phyloP scores from a whole-genome alignment of 83 land plant genomes.

The Picea abies region DNA sequence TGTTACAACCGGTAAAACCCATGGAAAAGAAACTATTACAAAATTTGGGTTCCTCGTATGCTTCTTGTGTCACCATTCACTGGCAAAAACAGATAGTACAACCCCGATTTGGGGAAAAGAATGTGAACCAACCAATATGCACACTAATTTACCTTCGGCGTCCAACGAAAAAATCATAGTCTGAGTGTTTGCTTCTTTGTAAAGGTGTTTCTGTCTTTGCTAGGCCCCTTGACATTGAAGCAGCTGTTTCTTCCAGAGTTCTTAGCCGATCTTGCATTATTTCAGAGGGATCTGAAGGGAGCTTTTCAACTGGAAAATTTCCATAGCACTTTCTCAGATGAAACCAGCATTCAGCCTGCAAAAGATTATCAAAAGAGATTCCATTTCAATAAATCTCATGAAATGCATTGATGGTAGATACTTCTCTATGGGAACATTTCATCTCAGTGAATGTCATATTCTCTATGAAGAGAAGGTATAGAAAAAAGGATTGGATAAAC shows the following conservation, averaged over 20 bases:
- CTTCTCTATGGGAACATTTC: no score
- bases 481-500: no score
- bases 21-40: no score
- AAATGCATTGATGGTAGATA: background rate
- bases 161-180: constrained; percentile 1
- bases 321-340: background rate
- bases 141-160: background rate
- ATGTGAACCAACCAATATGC: background rate
- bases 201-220: background rate
- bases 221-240: background rate
- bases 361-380: background rate
- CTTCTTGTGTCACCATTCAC: background rate
- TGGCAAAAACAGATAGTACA: background rate
- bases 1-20: no score
- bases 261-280: background rate
- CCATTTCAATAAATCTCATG: background rate
- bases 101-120: constrained; percentile 7
- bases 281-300: background rate
- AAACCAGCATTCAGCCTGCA: constrained; percentile 15
- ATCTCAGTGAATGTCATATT: background rate
- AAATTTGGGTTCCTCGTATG: no score
- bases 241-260: constrained; percentile 3
- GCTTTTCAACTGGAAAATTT: background rate
- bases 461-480: background rate
- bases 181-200: constrained; percentile 6